Evolutionary conservation across 805 yeast species (phyloP).

Genomic region (Ogataea pignaliae): DNA sequence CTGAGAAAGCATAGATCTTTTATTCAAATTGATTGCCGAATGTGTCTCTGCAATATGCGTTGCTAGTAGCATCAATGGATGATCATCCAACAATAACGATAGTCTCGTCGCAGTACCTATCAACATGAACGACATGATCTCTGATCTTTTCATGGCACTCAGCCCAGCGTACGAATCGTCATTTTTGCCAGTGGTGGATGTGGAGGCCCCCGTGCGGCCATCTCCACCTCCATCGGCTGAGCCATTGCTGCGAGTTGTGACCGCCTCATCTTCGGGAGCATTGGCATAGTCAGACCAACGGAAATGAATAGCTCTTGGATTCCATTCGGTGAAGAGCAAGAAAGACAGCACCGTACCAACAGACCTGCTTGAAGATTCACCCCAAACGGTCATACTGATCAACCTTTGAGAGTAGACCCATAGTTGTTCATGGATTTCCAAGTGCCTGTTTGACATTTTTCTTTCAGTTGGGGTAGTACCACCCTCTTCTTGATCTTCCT

Average conservation of each 20-base stretch:
- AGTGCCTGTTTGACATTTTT: conserved; percentile 29
- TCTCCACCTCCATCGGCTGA: too few species aligned
- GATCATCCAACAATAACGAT: conserved; percentile 75
- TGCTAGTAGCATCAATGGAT: conserved; percentile 72
- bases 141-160: conserved; percentile 81
- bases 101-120: conserved; percentile 82
- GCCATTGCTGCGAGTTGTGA: not conserved
- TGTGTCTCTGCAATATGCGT: conserved; percentile 81
- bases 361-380: conserved; percentile 83
- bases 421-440: conserved; percentile 68
- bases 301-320: conserved; percentile 91
- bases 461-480: conserved; percentile 9
- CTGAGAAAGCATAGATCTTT: conserved; percentile 72
- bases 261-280: conserved; percentile 40
- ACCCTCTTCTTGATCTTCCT: conserved; percentile 30
- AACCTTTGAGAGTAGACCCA: conserved; percentile 83
- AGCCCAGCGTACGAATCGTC: conserved; percentile 63
- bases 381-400: conserved; percentile 88
- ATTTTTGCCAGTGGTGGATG: conserved; percentile 23
- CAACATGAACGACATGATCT: conserved; percentile 91
- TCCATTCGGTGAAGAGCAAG: conserved; percentile 88
- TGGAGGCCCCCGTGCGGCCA: too few species aligned
- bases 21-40: conserved; percentile 75
- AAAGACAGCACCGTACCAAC: conserved; percentile 86
- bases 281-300: conserved; percentile 82